phyloP scores from a whole-genome alignment of 1,284 basidiomycete species.

The Ganoderma sinense region DNA sequence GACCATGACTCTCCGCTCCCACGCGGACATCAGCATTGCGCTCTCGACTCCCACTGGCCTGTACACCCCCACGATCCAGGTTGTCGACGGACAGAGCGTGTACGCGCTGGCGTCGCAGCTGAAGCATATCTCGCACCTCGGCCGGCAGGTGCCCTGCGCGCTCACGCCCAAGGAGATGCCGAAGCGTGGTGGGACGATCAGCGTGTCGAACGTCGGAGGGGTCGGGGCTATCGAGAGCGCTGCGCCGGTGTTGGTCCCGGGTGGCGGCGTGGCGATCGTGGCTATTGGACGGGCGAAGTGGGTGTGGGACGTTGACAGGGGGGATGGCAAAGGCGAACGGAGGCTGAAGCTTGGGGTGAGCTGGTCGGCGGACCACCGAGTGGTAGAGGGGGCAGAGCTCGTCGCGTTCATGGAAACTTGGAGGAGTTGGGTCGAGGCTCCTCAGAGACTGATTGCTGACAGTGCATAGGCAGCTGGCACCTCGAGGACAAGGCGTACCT shows the following conservation, averaged over 20 bases:
- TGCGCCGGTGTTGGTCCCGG: constrained; percentile 84
- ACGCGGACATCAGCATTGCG: constrained; percentile 78
- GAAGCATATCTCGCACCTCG: constrained; percentile 66
- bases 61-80: constrained; percentile 85
- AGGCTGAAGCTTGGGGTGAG: constrained; percentile 81
- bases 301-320: constrained; percentile 73
- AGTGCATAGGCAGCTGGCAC: constrained; percentile 51
- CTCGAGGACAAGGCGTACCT: constrained; percentile 22
- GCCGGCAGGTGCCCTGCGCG: constrained; percentile 69
- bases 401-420: constrained; percentile 92
- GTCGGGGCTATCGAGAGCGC: constrained; percentile 79
- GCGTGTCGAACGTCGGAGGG: constrained; percentile 88
- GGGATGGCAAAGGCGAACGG: constrained; percentile 56
- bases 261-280: constrained; percentile 91
- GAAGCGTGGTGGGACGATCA: constrained; percentile 78
- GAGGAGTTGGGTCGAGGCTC: constrained; percentile 86
- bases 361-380: constrained; percentile 92
- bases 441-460: constrained; percentile 76
- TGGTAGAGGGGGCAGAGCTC: constrained; percentile 93
- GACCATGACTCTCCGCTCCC: constrained; percentile 71
- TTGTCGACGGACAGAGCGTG: constrained; percentile 65
- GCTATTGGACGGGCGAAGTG: constrained; percentile 88
- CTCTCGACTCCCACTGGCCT: constrained; percentile 86
- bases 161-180: constrained; percentile 73
- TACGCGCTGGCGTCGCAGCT: constrained; percentile 74